Evolutionary conservation across 1,139 yeast species (phyloP), one percentile per base, ranked within the genome.

Genomic region (Suhomyces wounanorum): DNA sequence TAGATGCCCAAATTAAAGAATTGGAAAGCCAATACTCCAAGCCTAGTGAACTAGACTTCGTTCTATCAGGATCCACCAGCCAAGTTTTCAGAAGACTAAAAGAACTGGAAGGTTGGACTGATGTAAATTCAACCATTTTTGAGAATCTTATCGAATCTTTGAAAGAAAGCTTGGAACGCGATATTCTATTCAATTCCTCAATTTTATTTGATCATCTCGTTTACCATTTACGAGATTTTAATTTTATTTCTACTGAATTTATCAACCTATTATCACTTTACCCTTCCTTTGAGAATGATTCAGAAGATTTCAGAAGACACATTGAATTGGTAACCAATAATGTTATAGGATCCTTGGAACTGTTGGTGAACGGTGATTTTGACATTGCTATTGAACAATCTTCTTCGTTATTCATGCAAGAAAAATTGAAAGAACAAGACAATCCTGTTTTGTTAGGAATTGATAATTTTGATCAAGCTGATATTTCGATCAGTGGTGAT

Each of bases 61-160:
- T 83, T 1, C 61, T 82, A 43, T 60, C 67, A 39, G 73, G 75
- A 45, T 73, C 82, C 3, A 63, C 78, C 9, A 63, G 65, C n/a
- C 73, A 74, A 48, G 74, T 79, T 2, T 60, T 81, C 31, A 68
- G 68, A 37, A 72, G 75, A 49, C 64, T 85, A 17, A 62, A 70
- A 44, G 85, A 83, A 50, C 65, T 76, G 55, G 86, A 82, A 41
- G 71, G 78, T 3, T 87, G 92, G 91, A 57, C 69, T 11, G 71
- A 69, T 0, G 59, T 64, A 39, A 81, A 81, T 61, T 68, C 78
- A 1, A 50, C 61, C 0, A 54, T 74, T 1, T 81, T 78, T 52
- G 75, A 78, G n/a, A 61, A 65, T 5, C 64, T 72, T 40, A 60
- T 83, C 2, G 65, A 67, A 1, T 64, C 75, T 28, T 62, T 85